Evolutionary conservation across 805 yeast genomes (phyloP).

Genomic region (Saccharomycopsis sp.): DNA sequence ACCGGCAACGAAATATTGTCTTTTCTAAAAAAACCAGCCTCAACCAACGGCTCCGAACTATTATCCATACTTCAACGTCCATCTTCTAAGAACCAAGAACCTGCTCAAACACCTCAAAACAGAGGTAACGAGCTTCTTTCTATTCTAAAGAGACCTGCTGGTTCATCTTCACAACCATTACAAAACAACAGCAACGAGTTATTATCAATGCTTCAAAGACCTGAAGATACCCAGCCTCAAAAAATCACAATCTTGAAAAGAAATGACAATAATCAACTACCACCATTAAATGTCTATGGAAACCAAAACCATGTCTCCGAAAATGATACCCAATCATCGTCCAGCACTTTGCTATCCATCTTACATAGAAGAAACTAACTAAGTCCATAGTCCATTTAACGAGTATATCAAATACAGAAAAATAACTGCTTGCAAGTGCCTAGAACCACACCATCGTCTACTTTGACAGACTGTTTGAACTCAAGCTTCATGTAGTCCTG

Average conservation of each 20-base stretch:
- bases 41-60: background rate
- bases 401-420: background rate
- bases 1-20: background rate
- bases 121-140: background rate
- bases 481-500: background rate
- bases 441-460: background rate
- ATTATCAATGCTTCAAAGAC: background rate
- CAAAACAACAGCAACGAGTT: background rate
- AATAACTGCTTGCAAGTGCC: background rate
- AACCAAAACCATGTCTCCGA: too few relatives aligned
- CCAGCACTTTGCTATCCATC: too few relatives aligned
- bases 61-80: background rate
- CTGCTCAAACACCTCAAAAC: background rate
- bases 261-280: too few relatives aligned
- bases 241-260: too few relatives aligned
- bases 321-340: too few relatives aligned
- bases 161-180: background rate
- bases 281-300: background rate
- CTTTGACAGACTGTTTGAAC: background rate
- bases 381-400: too few relatives aligned
- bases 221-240: background rate
- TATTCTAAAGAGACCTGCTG: background rate
- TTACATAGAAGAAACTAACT: too few relatives aligned
- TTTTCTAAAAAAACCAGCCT: background rate
- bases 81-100: background rate